Base-by-base conservation (phyloP, 2,329 filamentous ascomycete species). In the Boeremia lycopersici region DNA sequence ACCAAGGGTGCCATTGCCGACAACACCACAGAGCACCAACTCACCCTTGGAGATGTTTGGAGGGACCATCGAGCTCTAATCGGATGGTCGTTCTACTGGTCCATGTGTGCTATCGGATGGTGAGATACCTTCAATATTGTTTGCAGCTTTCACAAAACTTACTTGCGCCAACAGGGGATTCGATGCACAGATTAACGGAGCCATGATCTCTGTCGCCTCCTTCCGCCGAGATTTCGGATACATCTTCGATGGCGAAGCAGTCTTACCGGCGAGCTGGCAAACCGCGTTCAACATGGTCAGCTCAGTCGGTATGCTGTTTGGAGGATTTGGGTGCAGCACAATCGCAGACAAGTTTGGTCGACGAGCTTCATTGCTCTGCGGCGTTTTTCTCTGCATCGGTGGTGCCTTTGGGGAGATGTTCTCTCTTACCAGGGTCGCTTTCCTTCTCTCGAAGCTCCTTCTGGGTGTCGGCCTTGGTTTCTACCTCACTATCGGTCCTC, bases 371-470 rank as follows among this genome's bases (percentile, higher is more conserved):
- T 36, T 64, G 25, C 40, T 45, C 6, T 41, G 51, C 25, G 60
- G 60, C n/a, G 33, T 61, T 6, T 28, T 59, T 1, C 29, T 59
- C 19, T 61, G 57, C 19, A 35, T 51, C 10, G 77, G 73, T 2
- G 81, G 85, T 29, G 80, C 87, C 54, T 86, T 86, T 65, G 80
- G 87, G 43, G 83, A 86, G 60, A 86, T 86, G 73, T 86, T 86
- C 59, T 82, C 84, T 15, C 78, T 79, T 1, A 54, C 49, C 2
- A 35, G 47, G 30, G 59, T 44, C 11, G 53, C 52, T 4, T 61
- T 61, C 31, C 48, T 61, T 17, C 40, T 46, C 34, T 41, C 34
- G 4, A 60, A 60, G 17, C 36, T 62, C 11, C 43, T 62, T 8
- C 47, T 62, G 2, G 59, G 57, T 1, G 13, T 53, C 8, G 57